Conservation (phyloP, 768 basidiomycete genomes). For the Leccinum boreale region DNA sequence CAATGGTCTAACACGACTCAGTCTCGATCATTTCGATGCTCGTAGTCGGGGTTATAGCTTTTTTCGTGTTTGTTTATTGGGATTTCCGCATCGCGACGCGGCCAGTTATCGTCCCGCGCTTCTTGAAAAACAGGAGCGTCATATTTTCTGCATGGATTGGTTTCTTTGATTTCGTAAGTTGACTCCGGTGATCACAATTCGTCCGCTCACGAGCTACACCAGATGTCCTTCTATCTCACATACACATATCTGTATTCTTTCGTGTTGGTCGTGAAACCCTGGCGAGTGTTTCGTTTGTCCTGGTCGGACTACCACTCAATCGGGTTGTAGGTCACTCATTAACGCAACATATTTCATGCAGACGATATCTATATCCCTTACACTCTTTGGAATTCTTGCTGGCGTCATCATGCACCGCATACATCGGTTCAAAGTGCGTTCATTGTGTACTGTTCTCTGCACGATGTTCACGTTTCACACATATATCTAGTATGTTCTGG, state of each 20-base stretch:
- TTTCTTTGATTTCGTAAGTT: slow-evolving; percentile 55
- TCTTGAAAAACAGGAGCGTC: slow-evolving; percentile 57
- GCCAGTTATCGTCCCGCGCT: slow-evolving; percentile 61
- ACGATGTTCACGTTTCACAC: not conserved
- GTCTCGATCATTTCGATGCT: slow-evolving; percentile 52
- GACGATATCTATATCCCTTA: slow-evolving; percentile 56
- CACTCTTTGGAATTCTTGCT: slow-evolving; percentile 59
- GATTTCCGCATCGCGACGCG: slow-evolving; percentile 48
- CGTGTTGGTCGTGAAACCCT: slow-evolving; percentile 49
- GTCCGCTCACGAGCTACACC: not conserved
- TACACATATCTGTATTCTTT: slow-evolving; percentile 74
- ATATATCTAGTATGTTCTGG: slow-evolving; percentile 41
- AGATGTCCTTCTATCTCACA: slow-evolving; percentile 67
- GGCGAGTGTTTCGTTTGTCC: slow-evolving; percentile 27
- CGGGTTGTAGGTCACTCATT: slow-evolving; percentile 44
- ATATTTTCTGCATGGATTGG: slow-evolving; percentile 58
- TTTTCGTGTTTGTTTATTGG: slow-evolving; percentile 44
- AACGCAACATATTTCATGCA: slow-evolving; percentile 63
- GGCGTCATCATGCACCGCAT: slow-evolving; percentile 54
- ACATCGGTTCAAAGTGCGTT: slow-evolving; percentile 52
- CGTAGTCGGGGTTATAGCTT: slow-evolving; percentile 42
- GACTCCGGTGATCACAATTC: not conserved
- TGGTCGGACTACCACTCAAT: not conserved
- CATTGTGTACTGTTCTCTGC: not conserved
- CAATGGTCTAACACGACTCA: slow-evolving; percentile 19